phyloP scores from a whole-genome alignment of 164 flowering plant species.

The Piper betle region DNA sequence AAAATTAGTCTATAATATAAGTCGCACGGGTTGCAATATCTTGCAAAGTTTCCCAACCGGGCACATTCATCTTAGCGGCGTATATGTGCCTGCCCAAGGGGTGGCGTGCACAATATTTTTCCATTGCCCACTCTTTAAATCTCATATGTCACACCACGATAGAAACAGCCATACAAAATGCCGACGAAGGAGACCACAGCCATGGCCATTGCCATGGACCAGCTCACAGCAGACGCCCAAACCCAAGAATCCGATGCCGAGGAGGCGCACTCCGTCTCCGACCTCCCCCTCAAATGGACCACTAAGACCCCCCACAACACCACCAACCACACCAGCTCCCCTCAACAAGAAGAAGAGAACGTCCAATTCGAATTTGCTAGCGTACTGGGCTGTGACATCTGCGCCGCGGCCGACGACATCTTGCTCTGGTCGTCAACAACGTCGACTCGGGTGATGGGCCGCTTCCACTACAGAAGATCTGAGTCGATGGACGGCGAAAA shows the following conservation, averaged over 20 bases:
- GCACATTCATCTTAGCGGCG: too few species aligned
- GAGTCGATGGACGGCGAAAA: not conserved
- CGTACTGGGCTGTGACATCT: constrained; percentile 16
- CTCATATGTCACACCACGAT: too few species aligned
- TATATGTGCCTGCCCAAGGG: too few species aligned
- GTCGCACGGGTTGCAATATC: too few species aligned
- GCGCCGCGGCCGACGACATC: constrained; percentile 51
- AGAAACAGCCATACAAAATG: too few species aligned
- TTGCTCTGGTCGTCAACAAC: constrained; percentile 36
- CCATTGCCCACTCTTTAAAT: too few species aligned
- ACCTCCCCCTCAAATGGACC: constrained; percentile 14
- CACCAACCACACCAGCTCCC: not conserved
- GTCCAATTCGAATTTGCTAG: constrained; percentile 39
- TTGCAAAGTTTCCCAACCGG: too few species aligned
- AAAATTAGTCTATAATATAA: too few species aligned
- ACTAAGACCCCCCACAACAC: not conserved
- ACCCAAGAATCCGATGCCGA: constrained; percentile 10
- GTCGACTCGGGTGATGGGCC: constrained; percentile 10
- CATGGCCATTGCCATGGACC: too few species aligned
- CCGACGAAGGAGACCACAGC: too few species aligned
- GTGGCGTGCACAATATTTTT: too few species aligned
- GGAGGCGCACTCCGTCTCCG: constrained; percentile 22
- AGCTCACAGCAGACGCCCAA: too few species aligned
- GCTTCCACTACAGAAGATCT: not conserved
- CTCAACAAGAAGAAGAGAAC: constrained; percentile 20